phyloP scores from a whole-genome alignment of 169 alveolate species.

The Plasmodium reichenowi region DNA sequence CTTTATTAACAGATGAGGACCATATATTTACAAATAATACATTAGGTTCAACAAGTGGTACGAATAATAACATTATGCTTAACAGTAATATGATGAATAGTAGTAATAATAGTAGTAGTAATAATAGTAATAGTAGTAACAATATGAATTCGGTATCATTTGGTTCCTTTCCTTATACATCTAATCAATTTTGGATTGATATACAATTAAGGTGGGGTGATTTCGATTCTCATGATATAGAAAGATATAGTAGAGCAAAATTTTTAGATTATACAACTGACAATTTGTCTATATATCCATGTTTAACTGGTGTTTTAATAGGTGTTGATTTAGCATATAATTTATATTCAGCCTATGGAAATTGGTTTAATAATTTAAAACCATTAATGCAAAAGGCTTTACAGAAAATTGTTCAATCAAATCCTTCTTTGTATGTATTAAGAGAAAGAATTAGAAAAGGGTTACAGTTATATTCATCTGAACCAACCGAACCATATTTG shows the following conservation, averaged over 20 bases:
- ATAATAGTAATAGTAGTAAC: too few species aligned
- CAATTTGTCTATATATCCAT: conserved; percentile 98
- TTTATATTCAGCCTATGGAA: conserved; percentile 99
- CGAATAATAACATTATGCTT: too few species aligned
- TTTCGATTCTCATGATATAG: conserved; percentile 99
- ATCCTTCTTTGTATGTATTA: conserved; percentile 99
- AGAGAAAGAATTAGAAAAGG: conserved; percentile 99
- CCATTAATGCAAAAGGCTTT: conserved; percentile 96
- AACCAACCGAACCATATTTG: conserved; percentile 99
- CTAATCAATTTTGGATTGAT: conserved; percentile 98
- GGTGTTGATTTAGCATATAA: conserved; percentile 99
- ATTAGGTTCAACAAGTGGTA: conserved; percentile 75
- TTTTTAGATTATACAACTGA: conserved; percentile 99
- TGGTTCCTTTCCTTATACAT: conserved; percentile 48
- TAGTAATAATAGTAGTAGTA: too few species aligned
- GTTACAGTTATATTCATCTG: conserved; percentile 98
- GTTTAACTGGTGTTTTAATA: conserved; percentile 98
- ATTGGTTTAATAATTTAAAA: conserved; percentile 98
- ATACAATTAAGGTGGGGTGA: conserved; percentile 99
- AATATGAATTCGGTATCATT: conserved; percentile 21
- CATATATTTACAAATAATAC: conserved; percentile 92
- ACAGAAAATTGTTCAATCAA: conserved; percentile 99
- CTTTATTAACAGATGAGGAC: conserved; percentile 94
- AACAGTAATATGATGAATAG: too few species aligned
- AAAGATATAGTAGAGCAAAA: conserved; percentile 99